A percentile compares a stretch with the other conserved stretches of the same genome.
Conservation (phyloP, 139 green algal species). For the Coelastrella sp. region DNA sequence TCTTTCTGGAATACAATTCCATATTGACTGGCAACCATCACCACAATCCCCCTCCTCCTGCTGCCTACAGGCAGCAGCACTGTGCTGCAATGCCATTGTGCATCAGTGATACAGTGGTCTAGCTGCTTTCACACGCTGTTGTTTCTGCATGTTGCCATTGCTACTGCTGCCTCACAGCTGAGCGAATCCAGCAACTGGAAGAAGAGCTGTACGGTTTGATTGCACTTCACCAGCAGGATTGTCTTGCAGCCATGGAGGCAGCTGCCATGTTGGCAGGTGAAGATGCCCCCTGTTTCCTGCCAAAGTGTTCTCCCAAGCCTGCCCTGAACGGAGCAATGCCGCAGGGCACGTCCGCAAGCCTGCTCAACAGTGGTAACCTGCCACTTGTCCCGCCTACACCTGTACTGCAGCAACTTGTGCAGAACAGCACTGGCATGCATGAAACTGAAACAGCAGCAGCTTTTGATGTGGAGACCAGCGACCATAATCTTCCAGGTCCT, state of each 20-base stretch:
- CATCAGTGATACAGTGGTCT: not conserved
- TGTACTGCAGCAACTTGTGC: constrained; percentile 35
- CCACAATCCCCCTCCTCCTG: no score
- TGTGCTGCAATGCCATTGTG: not conserved
- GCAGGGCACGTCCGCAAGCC: not conserved
- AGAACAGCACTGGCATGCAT: not conserved
- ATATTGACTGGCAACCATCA: no score
- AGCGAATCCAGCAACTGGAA: constrained; percentile 7
- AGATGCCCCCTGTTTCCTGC: no score
- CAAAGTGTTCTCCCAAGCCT: no score
- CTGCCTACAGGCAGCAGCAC: not conserved
- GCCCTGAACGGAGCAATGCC: not conserved
- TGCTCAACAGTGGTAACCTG: constrained; percentile 5
- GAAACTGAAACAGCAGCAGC: not conserved
- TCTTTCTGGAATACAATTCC: no score
- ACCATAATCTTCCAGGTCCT: no score
- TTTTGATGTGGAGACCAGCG: not conserved
- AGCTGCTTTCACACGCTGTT: not conserved
- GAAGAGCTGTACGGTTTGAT: not conserved
- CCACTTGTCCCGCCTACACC: constrained; percentile 38
- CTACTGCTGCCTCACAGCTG: not conserved
- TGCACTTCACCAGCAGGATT: not conserved
- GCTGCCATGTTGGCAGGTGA: not conserved
- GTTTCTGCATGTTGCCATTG: not conserved
- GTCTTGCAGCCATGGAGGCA: not conserved